Evolutionary conservation across 345 rosid species (phyloP).

Genomic region (Bruguiera gymnorhiza): DNA sequence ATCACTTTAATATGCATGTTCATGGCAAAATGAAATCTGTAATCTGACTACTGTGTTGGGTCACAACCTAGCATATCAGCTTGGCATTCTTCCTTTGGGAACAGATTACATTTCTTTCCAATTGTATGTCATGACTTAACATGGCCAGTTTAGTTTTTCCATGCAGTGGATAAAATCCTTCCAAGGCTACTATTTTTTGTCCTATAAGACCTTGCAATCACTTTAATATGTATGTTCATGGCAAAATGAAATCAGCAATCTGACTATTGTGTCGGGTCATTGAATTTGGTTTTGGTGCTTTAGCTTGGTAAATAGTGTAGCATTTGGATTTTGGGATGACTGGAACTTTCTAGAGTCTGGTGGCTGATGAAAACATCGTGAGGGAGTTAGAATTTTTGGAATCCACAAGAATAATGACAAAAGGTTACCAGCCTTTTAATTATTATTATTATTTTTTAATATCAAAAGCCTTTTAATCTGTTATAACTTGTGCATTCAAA

Average conservation of each 20-base stretch:
- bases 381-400: not conserved
- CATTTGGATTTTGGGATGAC: not conserved
- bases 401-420: not conserved
- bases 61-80: constrained; percentile 52
- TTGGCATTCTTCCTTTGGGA: constrained; percentile 93
- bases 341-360: not conserved
- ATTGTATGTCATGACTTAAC: not conserved
- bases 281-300: not conserved
- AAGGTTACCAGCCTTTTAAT: no score
- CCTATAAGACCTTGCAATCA: not conserved
- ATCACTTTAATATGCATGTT: no score
- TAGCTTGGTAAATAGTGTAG: not conserved
- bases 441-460: no score
- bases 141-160: not conserved
- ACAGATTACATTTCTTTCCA: constrained; percentile 54
- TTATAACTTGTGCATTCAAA: no score
- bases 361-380: not conserved
- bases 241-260: not conserved
- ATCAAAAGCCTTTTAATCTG: no score
- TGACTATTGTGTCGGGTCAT: not conserved
- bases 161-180: not conserved
- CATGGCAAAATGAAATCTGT: not conserved
- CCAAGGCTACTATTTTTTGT: not conserved
- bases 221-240: no score
- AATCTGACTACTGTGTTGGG: not conserved